phyloP scores from a whole-genome alignment of 2,329 filamentous ascomycete genomes.

The Xylaria sp. region DNA sequence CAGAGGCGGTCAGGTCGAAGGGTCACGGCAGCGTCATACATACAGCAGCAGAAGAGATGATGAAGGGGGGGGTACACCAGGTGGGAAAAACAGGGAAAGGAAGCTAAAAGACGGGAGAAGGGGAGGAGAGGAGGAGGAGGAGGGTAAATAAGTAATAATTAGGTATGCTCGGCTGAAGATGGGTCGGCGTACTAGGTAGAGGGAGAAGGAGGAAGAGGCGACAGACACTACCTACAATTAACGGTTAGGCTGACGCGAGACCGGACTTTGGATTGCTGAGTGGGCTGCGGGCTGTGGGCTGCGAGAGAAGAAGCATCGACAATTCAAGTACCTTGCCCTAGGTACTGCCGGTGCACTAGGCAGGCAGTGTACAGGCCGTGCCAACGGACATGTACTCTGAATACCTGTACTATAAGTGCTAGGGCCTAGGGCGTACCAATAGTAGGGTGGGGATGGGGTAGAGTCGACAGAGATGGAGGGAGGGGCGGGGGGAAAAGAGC shows the following conservation, averaged over 20 bases:
- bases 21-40: conserved; percentile 16
- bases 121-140: background rate
- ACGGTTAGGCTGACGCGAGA: conserved; percentile 29
- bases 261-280: background rate
- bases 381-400: too few species aligned
- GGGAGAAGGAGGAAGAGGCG: conserved; percentile 13
- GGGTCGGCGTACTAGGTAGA: conserved; percentile 8
- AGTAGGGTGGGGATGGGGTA: background rate
- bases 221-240: background rate
- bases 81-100: background rate
- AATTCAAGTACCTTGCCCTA: too few species aligned
- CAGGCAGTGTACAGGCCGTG: too few species aligned
- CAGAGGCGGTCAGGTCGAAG: conserved; percentile 13
- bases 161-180: too few species aligned
- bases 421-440: too few species aligned
- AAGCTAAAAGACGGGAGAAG: conserved; percentile 5
- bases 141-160: background rate
- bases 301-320: background rate
- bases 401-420: too few species aligned
- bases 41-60: background rate
- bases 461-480: background rate
- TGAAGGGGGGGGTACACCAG: background rate
- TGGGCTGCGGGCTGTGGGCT: conserved; percentile 1
- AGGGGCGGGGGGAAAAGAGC: background rate
- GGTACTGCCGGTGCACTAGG: too few species aligned